Conservation (phyloP, 1,284 basidiomycete genomes). For the Sporisorium iseilematis-ciliati region DNA sequence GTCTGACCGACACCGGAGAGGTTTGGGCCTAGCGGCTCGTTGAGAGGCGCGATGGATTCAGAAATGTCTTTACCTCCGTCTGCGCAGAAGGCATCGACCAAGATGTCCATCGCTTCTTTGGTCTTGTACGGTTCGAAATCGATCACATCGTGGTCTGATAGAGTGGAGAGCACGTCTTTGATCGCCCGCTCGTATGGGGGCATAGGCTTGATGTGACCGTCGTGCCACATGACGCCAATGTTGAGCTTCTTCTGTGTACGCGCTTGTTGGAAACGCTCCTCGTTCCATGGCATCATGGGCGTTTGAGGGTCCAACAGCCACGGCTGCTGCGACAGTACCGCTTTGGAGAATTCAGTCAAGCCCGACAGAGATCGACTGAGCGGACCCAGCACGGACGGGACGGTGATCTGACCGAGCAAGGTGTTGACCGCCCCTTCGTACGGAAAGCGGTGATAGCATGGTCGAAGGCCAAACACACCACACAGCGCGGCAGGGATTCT, state of each 20-base stretch:
- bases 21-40: slow-evolving; percentile 57
- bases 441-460: slow-evolving; percentile 79
- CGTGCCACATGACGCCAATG: slow-evolving; percentile 70
- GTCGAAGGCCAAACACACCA: slow-evolving; percentile 79
- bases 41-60: slow-evolving; percentile 43
- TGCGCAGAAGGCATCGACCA: slow-evolving; percentile 55
- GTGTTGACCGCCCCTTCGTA: slow-evolving; percentile 74
- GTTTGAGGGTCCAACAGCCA: slow-evolving; percentile 79
- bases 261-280: slow-evolving; percentile 73
- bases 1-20: slow-evolving; percentile 24
- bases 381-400: slow-evolving; percentile 81
- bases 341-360: slow-evolving; percentile 77
- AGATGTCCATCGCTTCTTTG: slow-evolving; percentile 62
- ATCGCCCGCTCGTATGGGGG: slow-evolving; percentile 70
- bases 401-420: slow-evolving; percentile 75
- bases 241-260: slow-evolving; percentile 41
- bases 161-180: slow-evolving; percentile 52
- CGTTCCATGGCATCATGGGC: slow-evolving; percentile 77
- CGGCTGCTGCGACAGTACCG: slow-evolving; percentile 75
- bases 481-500: slow-evolving; percentile 79
- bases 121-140: slow-evolving; percentile 47
- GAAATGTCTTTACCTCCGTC: slow-evolving; percentile 62
- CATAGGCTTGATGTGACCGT: slow-evolving; percentile 70
- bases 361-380: slow-evolving; percentile 75
- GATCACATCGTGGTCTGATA: slow-evolving; percentile 63